phyloP scores from a whole-genome alignment of 441 rosid species.

The Metrosideros polymorpha region DNA sequence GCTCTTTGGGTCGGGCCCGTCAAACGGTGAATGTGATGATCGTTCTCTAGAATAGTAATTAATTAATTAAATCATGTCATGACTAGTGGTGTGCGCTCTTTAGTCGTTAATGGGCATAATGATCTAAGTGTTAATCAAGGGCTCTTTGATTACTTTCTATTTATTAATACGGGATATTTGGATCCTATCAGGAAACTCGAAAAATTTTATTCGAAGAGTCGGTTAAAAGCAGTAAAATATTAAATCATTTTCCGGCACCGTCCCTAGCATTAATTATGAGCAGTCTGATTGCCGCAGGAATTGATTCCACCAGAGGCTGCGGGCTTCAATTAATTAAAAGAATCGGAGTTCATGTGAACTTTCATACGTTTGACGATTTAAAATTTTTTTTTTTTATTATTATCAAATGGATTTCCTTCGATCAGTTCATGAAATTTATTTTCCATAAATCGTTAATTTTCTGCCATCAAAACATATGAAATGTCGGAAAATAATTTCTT shows the following conservation, averaged over 20 bases:
- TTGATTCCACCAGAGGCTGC: neutral
- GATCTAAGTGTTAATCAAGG: neutral
- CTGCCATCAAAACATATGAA: too few species aligned
- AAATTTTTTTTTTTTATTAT: too few species aligned
- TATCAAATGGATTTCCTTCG: too few species aligned
- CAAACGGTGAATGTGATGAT: neutral
- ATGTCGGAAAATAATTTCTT: too few species aligned
- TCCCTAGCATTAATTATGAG: neutral
- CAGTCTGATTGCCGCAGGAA: neutral
- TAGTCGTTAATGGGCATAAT: neutral
- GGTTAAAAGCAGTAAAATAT: neutral
- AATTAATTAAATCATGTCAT: neutral
- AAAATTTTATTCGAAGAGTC: neutral
- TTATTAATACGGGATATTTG: too few species aligned
- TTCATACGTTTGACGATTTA: too few species aligned
- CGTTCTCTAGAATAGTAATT: neutral
- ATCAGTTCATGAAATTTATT: too few species aligned
- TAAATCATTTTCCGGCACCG: neutral
- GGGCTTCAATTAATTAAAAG: neutral
- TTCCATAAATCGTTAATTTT: too few species aligned
- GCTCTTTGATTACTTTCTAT: neutral
- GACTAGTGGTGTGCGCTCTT: neutral
- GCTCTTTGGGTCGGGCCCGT: neutral
- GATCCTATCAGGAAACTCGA: too few species aligned
- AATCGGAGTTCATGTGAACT: too few species aligned